These are phyloP conservation scores for Alternaria viburni DNA, from an alignment of 2,329 filamentous ascomycete genomes.

Conservation along the genomic window DNA sequence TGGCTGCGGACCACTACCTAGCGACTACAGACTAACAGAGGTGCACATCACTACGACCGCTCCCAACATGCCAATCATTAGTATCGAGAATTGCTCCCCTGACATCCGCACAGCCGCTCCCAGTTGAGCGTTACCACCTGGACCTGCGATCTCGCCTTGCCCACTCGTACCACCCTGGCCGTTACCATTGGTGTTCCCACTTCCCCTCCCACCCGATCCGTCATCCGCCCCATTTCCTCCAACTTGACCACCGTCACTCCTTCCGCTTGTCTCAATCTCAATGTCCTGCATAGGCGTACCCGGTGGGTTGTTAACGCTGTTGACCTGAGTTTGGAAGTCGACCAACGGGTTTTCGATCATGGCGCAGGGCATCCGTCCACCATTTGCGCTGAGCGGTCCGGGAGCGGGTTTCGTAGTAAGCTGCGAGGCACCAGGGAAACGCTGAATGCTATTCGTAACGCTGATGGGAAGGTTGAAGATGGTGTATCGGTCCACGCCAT, in stretches of 20 bases:
- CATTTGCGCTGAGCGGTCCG: constrained; percentile 42
- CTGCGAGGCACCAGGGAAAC: constrained; percentile 42
- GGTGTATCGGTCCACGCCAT: constrained; percentile 69
- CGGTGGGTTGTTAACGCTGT: constrained; percentile 43
- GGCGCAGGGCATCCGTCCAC: constrained; percentile 41
- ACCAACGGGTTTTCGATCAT: constrained; percentile 38
- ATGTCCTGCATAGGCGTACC: constrained; percentile 40
- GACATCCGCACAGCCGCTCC: constrained; percentile 18
- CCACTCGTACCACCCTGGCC: constrained; percentile 5
- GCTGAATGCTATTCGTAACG: constrained; percentile 68
- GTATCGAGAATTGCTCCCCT: constrained; percentile 10
- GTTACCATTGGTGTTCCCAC: neutral
- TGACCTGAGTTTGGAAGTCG: constrained; percentile 27
- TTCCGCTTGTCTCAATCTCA: constrained; percentile 29
- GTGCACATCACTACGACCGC: constrained; percentile 15
- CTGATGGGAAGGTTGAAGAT: constrained; percentile 74
- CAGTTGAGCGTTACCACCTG: constrained; percentile 1
- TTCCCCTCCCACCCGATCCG: neutral
- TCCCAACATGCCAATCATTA: constrained; percentile 20
- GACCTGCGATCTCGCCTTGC: constrained; percentile 15
- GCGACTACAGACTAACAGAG: constrained; percentile 11
- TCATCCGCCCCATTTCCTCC: constrained; percentile 28
- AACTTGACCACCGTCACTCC: constrained; percentile 36
- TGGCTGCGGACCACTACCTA: neutral
- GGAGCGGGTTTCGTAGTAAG: constrained; percentile 41